These are phyloP conservation scores for Rosellinia necatrix DNA, from an alignment of 2,329 filamentous ascomycete species.

Conservation along the genomic window DNA sequence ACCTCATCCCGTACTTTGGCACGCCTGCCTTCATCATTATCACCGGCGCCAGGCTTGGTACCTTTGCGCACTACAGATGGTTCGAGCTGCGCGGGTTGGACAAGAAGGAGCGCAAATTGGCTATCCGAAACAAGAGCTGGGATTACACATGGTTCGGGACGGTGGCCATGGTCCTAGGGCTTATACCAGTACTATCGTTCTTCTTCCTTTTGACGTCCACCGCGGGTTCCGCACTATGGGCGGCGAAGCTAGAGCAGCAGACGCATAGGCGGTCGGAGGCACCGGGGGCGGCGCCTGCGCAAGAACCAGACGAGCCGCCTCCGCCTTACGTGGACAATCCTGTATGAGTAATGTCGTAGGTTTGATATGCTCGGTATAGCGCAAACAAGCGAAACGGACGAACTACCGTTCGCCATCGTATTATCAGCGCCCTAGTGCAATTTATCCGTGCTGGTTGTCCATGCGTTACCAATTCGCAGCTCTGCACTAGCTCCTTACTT, in stretches of 20 bases:
- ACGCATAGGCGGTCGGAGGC: conserved; percentile 32
- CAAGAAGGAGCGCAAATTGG: conserved; percentile 73
- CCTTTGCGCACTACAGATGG: conserved; percentile 89
- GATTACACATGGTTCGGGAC: conserved; percentile 95
- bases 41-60: conserved; percentile 85
- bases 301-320: conserved; percentile 41
- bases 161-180: conserved; percentile 79
- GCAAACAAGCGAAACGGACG: background rate
- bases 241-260: conserved; percentile 73
- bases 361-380: background rate
- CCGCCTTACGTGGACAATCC: conserved; percentile 47
- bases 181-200: conserved; percentile 91
- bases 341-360: conserved; percentile 30
- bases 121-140: conserved; percentile 70
- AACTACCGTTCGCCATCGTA: too few species aligned
- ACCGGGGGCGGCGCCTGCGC: conserved; percentile 20
- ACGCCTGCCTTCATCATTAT: conserved; percentile 85
- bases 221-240: conserved; percentile 85
- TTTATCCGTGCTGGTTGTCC: too few species aligned
- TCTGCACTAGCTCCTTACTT: too few species aligned
- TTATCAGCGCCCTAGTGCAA: too few species aligned
- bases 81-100: conserved; percentile 78
- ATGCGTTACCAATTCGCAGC: too few species aligned
- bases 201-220: conserved; percentile 90
- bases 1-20: conserved; percentile 82